Conservation (phyloP, 2,329 filamentous ascomycete genomes). For the Venturia carpophila region DNA sequence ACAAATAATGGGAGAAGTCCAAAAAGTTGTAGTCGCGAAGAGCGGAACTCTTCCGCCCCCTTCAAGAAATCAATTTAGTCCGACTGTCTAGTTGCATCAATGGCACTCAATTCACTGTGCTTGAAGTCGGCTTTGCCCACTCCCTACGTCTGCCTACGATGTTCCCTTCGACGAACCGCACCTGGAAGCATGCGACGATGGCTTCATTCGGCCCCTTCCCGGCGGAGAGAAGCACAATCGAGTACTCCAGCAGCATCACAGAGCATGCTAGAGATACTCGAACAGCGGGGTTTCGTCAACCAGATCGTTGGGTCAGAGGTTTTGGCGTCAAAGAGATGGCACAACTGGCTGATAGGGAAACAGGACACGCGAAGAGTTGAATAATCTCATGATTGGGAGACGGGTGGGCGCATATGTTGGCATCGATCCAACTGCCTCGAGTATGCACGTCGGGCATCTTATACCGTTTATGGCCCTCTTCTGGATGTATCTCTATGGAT, state of each 20-base stretch:
- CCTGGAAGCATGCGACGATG: not conserved
- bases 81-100: conserved; percentile 2
- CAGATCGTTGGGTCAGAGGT: conserved; percentile 60
- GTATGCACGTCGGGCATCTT: conserved; percentile 72
- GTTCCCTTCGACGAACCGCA: not conserved
- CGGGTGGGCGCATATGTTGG: conserved; percentile 71
- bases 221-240: not conserved
- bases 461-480: conserved; percentile 76
- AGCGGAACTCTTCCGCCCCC: not conserved
- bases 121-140: not conserved
- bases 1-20: not conserved
- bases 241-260: not conserved
- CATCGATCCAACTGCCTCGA: conserved; percentile 72
- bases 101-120: conserved; percentile 12
- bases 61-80: not conserved
- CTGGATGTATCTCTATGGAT: conserved; percentile 74
- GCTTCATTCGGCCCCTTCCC: not conserved
- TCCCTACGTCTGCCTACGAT: not conserved
- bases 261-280: conserved; percentile 54
- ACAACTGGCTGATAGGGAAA: not conserved
- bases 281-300: conserved; percentile 66
- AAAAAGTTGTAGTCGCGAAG: not conserved
- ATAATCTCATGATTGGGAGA: conserved; percentile 55
- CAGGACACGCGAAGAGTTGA: conserved; percentile 43
- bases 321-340: conserved; percentile 27